Evolutionary conservation across 2,329 filamentous ascomycete species (phyloP), one percentile per base, ranked within the genome.

Genomic region (Lachnellula suecica): DNA sequence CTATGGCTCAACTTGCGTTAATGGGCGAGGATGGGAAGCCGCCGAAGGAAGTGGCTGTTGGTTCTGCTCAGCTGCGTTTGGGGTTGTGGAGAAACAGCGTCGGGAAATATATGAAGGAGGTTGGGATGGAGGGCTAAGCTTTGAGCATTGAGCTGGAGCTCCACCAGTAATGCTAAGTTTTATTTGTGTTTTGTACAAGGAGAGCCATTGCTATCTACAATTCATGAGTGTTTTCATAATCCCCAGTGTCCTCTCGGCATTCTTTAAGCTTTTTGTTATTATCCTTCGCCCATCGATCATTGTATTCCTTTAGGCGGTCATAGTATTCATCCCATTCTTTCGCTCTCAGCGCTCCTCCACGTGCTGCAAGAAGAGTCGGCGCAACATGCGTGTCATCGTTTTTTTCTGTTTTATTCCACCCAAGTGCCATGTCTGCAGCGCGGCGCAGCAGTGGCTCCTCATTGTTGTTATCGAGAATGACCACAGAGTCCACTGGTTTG

Each of bases 311-410:
- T 17, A 11, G 19, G 17, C 17, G 23, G 2, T 53, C 51, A 20
- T 48, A 54, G 23, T 51, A 45, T 8, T 6, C 24, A 5, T 22
- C 31, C 52, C 47, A 54, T 27, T 53, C 48, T 22, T 24, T 35
- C 8, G 54, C 54, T 23, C 48, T 47, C 34, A 54, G 24, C 20
- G 51, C 51, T 4, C 51, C 54, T 4, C 51, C 54, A 15, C 51
- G 44, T 34, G 54, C 54, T 4, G 51, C 54, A 20, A 31, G 45
- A 11, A 50, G 34, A 15, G 17, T 29, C n/a, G 27, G 8, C 23
- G 50, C 31, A 4, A 53, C 10, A 25, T 50, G 53, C 6, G 44
- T 40, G 2, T 35, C 22, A 2, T 29, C 43, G 15, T 22, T 8
- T 19, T 20, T 25, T 10, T 5, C 19, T 9, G 27, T 22, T n/a